These are phyloP conservation scores for Botrytis elliptica DNA, from an alignment of 2,329 filamentous ascomycete genomes.

Conservation along the genomic window DNA sequence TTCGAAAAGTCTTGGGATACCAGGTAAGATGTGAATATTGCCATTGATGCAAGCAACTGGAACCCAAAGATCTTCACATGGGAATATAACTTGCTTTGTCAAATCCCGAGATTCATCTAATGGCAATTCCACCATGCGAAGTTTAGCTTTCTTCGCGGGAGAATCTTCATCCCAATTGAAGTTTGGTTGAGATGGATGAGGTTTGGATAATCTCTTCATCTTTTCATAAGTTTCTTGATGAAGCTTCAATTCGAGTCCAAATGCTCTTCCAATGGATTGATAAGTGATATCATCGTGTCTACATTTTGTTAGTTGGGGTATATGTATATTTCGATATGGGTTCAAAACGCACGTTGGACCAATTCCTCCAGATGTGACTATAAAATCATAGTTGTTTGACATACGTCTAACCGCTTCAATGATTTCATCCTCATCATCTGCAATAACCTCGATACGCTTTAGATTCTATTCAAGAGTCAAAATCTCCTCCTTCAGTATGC, in stretches of 20 bases:
- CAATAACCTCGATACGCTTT: conserved; percentile 87
- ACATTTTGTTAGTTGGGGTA: neutral
- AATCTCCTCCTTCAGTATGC: conserved; percentile 61
- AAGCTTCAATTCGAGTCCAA: conserved; percentile 70
- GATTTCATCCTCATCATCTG: conserved; percentile 89
- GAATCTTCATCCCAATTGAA: conserved; percentile 87
- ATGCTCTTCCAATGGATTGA: conserved; percentile 87
- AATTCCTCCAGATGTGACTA: conserved; percentile 93
- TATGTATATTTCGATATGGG: neutral
- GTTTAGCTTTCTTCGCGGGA: conserved; percentile 72
- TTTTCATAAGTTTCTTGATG: conserved; percentile 74
- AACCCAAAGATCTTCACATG: conserved; percentile 82
- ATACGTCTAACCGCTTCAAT: conserved; percentile 79
- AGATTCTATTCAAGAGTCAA: conserved; percentile 52
- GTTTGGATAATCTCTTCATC: conserved; percentile 80
- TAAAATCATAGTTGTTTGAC: conserved; percentile 87
- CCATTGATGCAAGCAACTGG: conserved; percentile 86
- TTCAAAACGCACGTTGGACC: conserved; percentile 69
- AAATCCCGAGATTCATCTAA: conserved; percentile 65
- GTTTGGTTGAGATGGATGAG: conserved; percentile 67
- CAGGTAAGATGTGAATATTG: conserved; percentile 90
- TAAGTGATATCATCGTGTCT: conserved; percentile 99
- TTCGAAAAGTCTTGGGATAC: conserved; percentile 81
- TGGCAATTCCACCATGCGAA: conserved; percentile 88
- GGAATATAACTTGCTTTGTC: conserved; percentile 74